Conservation (phyloP, 257 asterid genomes). For the Rehmannia glutinosa region DNA sequence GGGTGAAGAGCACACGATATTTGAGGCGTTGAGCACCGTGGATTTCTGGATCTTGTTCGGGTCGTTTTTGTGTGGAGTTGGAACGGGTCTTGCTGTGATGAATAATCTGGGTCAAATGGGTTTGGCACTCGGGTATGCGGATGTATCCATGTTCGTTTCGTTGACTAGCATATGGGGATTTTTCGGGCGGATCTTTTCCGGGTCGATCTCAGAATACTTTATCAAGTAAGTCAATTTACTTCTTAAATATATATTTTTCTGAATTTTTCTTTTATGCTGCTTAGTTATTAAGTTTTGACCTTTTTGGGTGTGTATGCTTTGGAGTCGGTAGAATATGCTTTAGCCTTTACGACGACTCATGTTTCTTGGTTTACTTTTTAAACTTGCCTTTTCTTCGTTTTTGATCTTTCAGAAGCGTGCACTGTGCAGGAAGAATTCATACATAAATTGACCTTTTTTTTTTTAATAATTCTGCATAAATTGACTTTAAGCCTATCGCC, state of each 20-base stretch:
- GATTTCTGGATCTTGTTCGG: conserved; percentile 85
- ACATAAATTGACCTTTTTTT: too few relatives aligned
- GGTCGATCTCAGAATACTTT: conserved; percentile 80
- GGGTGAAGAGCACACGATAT: conserved; percentile 84
- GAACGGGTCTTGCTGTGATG: conserved; percentile 93
- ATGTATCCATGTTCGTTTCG: conserved; percentile 91
- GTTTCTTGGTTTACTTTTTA: not conserved
- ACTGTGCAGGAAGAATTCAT: too few relatives aligned
- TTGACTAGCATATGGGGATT: conserved; percentile 95
- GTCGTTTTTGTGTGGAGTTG: conserved; percentile 89
- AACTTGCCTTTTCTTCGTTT: not conserved
- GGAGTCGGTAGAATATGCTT: too few relatives aligned
- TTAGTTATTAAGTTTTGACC: not conserved
- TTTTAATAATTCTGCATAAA: too few relatives aligned
- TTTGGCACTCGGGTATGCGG: conserved; percentile 73
- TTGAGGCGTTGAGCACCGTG: conserved; percentile 51
- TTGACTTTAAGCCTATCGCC: too few relatives aligned
- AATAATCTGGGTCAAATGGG: conserved; percentile 97
- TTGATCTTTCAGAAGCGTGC: not conserved
- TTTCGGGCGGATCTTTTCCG: conserved; percentile 87
- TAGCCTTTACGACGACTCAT: not conserved
- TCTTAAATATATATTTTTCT: too few relatives aligned
- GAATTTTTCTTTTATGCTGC: not conserved
- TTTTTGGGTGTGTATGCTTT: not conserved
- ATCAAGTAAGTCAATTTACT: conserved; percentile 53